Evolutionary conservation across 345 rosid genomes (phyloP), one percentile per base, ranked within the genome.

Genomic region (Ailanthus altissimus): DNA sequence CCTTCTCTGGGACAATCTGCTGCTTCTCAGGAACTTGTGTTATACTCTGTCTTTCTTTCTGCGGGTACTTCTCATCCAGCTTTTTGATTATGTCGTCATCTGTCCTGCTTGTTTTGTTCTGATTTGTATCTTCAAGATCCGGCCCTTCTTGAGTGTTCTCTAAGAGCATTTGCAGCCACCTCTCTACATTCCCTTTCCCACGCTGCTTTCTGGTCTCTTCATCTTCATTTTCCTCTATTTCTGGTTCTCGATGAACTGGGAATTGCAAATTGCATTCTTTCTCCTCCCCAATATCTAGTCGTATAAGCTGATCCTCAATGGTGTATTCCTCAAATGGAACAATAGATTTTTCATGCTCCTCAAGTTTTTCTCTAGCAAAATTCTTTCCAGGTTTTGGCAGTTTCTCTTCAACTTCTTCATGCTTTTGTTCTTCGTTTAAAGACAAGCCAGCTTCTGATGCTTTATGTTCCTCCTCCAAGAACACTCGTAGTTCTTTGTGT

Each of bases 101-200:
- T 7, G 80, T 77, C 69, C 74, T 79, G 82, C 61, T 79, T 78
- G 70, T 72, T 77, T 73, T 82, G 2, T 63, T 81, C 65, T 65
- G 66, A 26, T 82, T 79, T 36, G 57, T 57, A 49, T 70, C 75
- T 80, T 83, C 72, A 75, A 76, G 83, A 54, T 87, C 89, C 5
- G 53, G 40, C 51, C 84, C 89, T 32, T 81, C 90, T 67, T 81
- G 80, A 76, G 83, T 63, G 76, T 83, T 84, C 47, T 92, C 92
- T 59, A 94, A 81, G 84, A 97, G 78, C 83, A 97, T 84, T 70
- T 90, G 90, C 20, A 94, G 95, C 99, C 99, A 97, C 81, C 84
- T 91, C 84, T 97, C 99, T 0, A 97, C 88, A 62, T 97, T 92
- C 80, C 92, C 98, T 86, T 91, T 96, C 56, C 99, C 99, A 2